phyloP scores from a whole-genome alignment of 164 flowering plant genomes.

The Brasenia schreberi region DNA sequence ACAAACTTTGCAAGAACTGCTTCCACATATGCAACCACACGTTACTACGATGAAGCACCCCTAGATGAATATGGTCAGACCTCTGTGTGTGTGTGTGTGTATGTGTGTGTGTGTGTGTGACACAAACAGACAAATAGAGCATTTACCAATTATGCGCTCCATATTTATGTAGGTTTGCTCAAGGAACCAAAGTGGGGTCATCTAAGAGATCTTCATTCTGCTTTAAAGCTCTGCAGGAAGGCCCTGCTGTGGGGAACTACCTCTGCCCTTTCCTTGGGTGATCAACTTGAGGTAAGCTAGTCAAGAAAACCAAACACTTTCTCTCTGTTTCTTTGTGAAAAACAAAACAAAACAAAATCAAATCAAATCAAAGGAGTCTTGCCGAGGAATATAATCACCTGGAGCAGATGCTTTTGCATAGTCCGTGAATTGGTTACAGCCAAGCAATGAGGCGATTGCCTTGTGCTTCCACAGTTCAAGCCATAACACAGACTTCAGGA shows the following conservation, averaged over 20 bases:
- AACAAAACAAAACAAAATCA: too few relatives aligned
- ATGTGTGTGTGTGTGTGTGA: background rate
- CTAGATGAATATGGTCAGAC: slow-evolving; percentile 63
- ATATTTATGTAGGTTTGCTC: slow-evolving; percentile 30
- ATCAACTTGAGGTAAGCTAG: slow-evolving; percentile 33
- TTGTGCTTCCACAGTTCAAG: too few relatives aligned
- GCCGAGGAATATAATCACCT: too few relatives aligned
- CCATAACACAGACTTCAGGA: too few relatives aligned
- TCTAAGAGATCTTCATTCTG: slow-evolving; percentile 70
- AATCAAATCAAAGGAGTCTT: too few relatives aligned
- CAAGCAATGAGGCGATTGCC: too few relatives aligned
- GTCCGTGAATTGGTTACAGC: too few relatives aligned
- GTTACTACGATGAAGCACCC: slow-evolving; percentile 85
- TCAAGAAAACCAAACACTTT: too few relatives aligned
- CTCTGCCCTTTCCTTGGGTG: slow-evolving; percentile 13
- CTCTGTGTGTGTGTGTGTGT: background rate
- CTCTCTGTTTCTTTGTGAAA: too few relatives aligned
- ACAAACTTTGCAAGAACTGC: slow-evolving; percentile 64
- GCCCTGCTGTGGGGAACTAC: slow-evolving; percentile 51
- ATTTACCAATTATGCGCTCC: background rate
- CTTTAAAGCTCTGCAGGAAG: slow-evolving; percentile 56
- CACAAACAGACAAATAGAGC: too few relatives aligned
- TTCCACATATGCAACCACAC: slow-evolving; percentile 51
- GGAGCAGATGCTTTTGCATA: too few relatives aligned
- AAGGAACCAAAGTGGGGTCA: slow-evolving; percentile 85